A percentile compares a stretch with the other conserved stretches of the same genome.
Conservation (phyloP, 2,329 filamentous ascomycete species). For the Ophiocordyceps camponoti-floridani region DNA sequence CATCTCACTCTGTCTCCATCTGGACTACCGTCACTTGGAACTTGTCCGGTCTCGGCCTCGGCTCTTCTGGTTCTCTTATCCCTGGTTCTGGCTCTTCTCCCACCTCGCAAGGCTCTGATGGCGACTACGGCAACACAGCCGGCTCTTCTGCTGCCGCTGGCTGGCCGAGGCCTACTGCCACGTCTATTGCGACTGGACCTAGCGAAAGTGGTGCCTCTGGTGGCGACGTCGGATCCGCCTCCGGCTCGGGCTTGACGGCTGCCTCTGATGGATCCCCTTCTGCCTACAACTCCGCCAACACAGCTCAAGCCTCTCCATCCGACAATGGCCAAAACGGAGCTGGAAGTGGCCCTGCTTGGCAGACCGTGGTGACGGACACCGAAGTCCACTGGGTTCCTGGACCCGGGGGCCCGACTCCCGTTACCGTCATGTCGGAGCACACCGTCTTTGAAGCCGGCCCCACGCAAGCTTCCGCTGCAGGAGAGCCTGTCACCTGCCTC, state of each 20-base stretch:
- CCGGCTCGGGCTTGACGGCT: not conserved
- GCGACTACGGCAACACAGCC: constrained; percentile 2
- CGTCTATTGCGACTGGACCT: constrained; percentile 3
- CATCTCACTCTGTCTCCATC: constrained; percentile 7
- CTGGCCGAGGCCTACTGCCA: constrained; percentile 5
- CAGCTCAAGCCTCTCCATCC: constrained; percentile 2
- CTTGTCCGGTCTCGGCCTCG: constrained; percentile 11
- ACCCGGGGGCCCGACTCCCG: constrained; percentile 4
- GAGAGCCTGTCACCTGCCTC: constrained; percentile 4
- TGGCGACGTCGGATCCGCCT: constrained; percentile 1
- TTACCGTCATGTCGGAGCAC: constrained; percentile 8
- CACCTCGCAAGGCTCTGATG: constrained; percentile 1
- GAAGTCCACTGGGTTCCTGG: constrained; percentile 7
- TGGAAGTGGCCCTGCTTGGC: constrained; percentile 1
- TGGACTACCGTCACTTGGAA: constrained; percentile 19
- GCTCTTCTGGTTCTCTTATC: constrained; percentile 2
- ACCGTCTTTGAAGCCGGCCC: constrained; percentile 5
- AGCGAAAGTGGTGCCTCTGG: constrained; percentile 2
- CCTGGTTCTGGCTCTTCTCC: constrained; percentile 3
- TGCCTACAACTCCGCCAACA: not conserved
- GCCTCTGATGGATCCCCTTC: not conserved
- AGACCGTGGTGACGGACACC: constrained; percentile 9
- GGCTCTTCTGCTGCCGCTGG: not conserved
- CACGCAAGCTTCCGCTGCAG: not conserved
- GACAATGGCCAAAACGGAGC: not conserved